Evolutionary conservation across 495 filamentous ascomycete genomes (phyloP), one percentile per base, ranked within the genome.

Genomic region (Daldinia decipiens): DNA sequence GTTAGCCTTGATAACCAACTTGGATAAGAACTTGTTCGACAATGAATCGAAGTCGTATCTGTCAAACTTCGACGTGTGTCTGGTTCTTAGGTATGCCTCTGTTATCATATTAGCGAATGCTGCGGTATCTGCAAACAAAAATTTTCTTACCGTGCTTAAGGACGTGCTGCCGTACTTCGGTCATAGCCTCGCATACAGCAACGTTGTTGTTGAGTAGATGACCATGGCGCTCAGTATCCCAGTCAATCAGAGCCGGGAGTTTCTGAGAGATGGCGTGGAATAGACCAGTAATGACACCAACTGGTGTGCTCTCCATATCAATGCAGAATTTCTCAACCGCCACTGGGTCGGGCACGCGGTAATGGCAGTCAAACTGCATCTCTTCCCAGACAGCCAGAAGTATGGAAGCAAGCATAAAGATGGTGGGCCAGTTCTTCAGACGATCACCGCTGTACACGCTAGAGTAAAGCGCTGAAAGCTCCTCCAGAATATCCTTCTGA

Each of bases 221-320:
- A 61, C 94, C 92, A 74, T 97, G 94, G 79, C 94, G 90, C 62
- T 88, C 83, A 1, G 92, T 93, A 71, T 97, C 93, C 94, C 94
- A 97, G 71, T 97, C 94, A 59, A 87, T 89, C 76, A 97, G 92
- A 3, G 92, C 86, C 6, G 94, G 94, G 51, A 97, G 84, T 81
- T 97, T 96, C 80, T 96, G 93, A 5, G 93, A 97, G 78, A 97
- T 97, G 74, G 94, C 94, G 70, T 93, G 91, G 90, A 97, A 97
- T 34, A 97, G 86, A 34, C 94, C 93, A 58, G 95, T 93, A 74
- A 97, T 95, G 78, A 97, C 94, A 68, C 93, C 94, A 56, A 97
- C 94, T 1, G 94, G 94, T 34, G 91, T 94, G 9, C 89, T 90
- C 85, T 97, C 94, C 94, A 97, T 97, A 67, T 97, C 94, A 47